phyloP scores from a whole-genome alignment of 345 rosid genomes.

The Ricinus communis region DNA sequence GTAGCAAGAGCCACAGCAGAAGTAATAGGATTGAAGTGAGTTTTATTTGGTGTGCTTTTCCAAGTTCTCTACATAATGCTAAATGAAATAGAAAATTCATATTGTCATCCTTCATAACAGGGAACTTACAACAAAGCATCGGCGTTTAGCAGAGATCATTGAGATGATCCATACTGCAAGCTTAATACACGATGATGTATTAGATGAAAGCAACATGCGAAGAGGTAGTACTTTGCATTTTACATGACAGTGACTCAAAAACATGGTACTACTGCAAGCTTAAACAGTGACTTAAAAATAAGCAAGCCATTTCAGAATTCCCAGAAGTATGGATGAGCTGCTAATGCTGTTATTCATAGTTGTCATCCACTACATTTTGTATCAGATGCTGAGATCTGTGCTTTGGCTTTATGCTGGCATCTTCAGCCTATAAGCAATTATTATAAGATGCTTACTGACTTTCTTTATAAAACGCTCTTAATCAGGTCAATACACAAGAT shows the following conservation, averaged over 20 bases:
- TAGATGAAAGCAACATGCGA: slow-evolving; percentile 90
- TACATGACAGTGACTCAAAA: neutral
- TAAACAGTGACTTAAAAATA: neutral
- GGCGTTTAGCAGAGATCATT: slow-evolving; percentile 91
- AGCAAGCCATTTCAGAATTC: neutral
- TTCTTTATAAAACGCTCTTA: neutral
- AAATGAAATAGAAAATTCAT: slow-evolving; percentile 13
- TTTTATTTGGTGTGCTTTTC: slow-evolving; percentile 16
- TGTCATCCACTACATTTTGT: neutral
- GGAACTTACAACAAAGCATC: slow-evolving; percentile 76
- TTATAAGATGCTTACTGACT: neutral
- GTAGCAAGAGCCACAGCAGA: slow-evolving; percentile 94
- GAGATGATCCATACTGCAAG: slow-evolving; percentile 99
- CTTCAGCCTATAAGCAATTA: neutral
- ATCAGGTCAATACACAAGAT: neutral
- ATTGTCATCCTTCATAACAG: slow-evolving; percentile 37
- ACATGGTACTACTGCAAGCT: neutral
- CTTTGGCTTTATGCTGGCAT: neutral
- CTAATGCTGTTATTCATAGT: neutral
- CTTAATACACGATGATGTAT: slow-evolving; percentile 92
- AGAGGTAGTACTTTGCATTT: slow-evolving; percentile 55
- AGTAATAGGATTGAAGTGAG: slow-evolving; percentile 67
- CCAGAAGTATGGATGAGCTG: neutral
- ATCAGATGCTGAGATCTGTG: neutral
- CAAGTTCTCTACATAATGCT: slow-evolving; percentile 4